phyloP scores from a whole-genome alignment of 345 rosid genomes.

The Pelargonium nanum region DNA sequence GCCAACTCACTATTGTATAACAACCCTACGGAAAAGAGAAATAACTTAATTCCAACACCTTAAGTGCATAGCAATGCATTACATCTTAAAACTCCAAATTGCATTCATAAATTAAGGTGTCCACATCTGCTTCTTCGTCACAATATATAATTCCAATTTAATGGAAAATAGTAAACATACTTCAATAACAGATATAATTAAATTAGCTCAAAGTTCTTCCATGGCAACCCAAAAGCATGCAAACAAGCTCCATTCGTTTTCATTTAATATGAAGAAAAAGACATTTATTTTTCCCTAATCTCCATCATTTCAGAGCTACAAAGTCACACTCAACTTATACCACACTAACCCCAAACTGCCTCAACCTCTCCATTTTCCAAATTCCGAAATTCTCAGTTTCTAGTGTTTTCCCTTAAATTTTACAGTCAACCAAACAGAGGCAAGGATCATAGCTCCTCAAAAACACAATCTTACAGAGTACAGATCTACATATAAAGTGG shows the following conservation, averaged over 20 bases:
- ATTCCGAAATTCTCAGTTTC: background rate
- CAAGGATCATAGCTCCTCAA: conserved; percentile 16
- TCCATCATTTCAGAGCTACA: too few species aligned
- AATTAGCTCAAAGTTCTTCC: too few species aligned
- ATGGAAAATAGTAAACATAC: background rate
- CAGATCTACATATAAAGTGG: conserved; percentile 23
- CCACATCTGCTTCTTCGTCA: background rate
- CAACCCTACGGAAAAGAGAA: background rate
- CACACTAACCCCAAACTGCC: background rate
- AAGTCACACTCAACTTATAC: too few species aligned
- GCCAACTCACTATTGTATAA: background rate
- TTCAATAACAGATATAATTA: background rate
- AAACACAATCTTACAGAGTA: conserved; percentile 4
- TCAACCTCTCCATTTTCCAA: background rate
- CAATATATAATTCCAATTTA: background rate
- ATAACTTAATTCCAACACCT: background rate
- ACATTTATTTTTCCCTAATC: background rate
- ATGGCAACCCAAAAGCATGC: too few species aligned
- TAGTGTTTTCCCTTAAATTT: conserved; percentile 7
- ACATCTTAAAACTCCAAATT: background rate
- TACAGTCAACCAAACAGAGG: conserved; percentile 15
- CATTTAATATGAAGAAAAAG: too few species aligned
- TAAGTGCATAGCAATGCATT: background rate
- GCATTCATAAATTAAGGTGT: background rate
- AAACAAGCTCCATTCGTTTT: background rate